Evolutionary conservation across 352 stramenopile species (phyloP).

Genomic region (Phytophthora idaei): DNA sequence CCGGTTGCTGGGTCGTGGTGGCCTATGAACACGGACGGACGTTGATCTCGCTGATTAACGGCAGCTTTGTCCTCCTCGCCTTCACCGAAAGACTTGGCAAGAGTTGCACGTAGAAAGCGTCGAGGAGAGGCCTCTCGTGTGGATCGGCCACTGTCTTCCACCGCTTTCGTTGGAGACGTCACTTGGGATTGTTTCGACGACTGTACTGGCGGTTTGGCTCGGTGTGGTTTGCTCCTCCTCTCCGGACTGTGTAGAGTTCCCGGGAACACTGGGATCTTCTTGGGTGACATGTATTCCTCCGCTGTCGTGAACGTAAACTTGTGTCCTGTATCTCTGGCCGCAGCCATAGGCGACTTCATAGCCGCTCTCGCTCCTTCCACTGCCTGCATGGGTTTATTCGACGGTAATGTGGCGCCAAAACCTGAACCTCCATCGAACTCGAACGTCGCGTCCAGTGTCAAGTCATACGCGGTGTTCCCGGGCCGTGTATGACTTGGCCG

Average conservation of each 20-base stretch:
- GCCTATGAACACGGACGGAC: constrained; percentile 50
- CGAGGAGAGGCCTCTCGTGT: constrained; percentile 64
- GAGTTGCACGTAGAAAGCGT: constrained; percentile 66
- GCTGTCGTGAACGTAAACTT: constrained; percentile 78
- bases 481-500: neutral
- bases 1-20: constrained; percentile 56
- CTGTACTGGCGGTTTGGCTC: constrained; percentile 19
- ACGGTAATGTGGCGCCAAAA: constrained; percentile 62
- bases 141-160: constrained; percentile 32
- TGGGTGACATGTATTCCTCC: constrained; percentile 73
- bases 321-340: constrained; percentile 27
- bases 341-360: constrained; percentile 27
- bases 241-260: constrained; percentile 66
- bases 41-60: constrained; percentile 35
- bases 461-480: constrained; percentile 42
- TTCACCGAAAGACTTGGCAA: constrained; percentile 40
- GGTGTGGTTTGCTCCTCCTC: constrained; percentile 23
- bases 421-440: constrained; percentile 75
- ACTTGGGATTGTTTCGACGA: constrained; percentile 22
- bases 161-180: constrained; percentile 13
- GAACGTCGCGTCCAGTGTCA: constrained; percentile 65
- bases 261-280: constrained; percentile 79
- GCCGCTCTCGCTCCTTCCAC: constrained; percentile 23
- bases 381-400: constrained; percentile 61
- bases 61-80: constrained; percentile 27